Percentiles rank a stretch among this genome's conserved stretches.
phyloP scores from a whole-genome alignment of 2,329 filamentous ascomycete genomes.

The Aspergillus sergii region DNA sequence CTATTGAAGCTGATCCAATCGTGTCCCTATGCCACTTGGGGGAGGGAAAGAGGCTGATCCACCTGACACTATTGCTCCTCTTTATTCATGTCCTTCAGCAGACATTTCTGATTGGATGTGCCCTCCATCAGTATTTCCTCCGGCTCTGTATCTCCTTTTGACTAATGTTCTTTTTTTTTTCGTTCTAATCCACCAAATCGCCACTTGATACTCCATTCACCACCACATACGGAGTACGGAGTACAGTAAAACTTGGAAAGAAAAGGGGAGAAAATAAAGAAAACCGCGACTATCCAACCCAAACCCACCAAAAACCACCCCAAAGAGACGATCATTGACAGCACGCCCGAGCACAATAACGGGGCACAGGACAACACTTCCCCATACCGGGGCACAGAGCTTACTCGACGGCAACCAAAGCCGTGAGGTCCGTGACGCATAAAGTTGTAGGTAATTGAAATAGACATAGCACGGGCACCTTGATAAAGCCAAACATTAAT shows the following conservation, averaged over 20 bases:
- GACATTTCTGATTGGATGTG: neutral
- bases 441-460: neutral
- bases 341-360: neutral
- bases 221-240: neutral
- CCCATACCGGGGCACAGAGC: neutral
- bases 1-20: neutral
- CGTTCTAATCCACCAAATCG: neutral
- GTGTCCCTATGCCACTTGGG: neutral
- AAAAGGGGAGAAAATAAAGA: neutral
- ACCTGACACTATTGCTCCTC: neutral
- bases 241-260: neutral
- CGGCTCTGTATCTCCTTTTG: neutral
- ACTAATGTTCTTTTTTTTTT: neutral
- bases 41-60: neutral
- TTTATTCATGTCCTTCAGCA: neutral
- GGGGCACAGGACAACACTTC: neutral
- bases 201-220: neutral
- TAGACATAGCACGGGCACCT: too few species aligned
- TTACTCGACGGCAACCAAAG: neutral
- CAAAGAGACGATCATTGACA: neutral
- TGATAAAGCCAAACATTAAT: too few species aligned
- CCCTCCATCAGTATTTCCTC: neutral
- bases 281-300: neutral
- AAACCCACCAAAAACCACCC: neutral
- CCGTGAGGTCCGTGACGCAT: neutral